Base-by-base conservation (phyloP, 1,284 basidiomycete species). In the Puccinia coronata region DNA sequence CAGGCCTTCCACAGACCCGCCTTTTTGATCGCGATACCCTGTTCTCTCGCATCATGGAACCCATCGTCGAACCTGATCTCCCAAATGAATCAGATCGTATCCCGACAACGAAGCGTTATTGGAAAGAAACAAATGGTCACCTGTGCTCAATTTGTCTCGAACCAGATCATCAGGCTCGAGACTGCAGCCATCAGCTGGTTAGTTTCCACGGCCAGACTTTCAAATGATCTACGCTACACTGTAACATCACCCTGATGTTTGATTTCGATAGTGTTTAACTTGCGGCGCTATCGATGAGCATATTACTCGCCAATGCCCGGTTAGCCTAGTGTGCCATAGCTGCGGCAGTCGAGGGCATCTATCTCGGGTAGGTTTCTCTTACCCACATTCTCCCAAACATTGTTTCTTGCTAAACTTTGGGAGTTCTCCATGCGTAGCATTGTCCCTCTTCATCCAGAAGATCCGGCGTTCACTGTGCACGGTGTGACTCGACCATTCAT, bases 281-380 rank as follows among this genome's bases (percentile, higher is more conserved):
- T 80, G 78, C 61, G 78, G 78, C 31, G 78, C 78, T 14, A 80
- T 80, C 20, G 78, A 80, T 51, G 69, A 80, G 41, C 78, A 80
- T 39, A 25, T n/a, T 11, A 72, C 78, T 63, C 67, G 78, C 11
- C 69, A 59, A 41, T 80, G 78, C 28, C 78, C 78, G n/a, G 69
- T 71, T 18, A 59, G 63, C 51, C 41, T 80, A 20, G 69, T 80
- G 25, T 80, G 78, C 34, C 67, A 43, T 63, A 57, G 47, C 41
- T 80, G 78, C 53, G 78, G 78, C 14, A 80, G 69, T 72, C 51
- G 69, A 53, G 78, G 78, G 51, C 78, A 80, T 72, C 69, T 80
- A n/a, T 71, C 78, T 49, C 78, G 78, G 55, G 78, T 80, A 28
- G 20, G 63, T 72, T 14, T 39, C 49, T 70, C n/a, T 47, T 25